Conservation (phyloP, 2,329 filamentous ascomycete genomes). For the Allantophomopsis lycopodina region DNA sequence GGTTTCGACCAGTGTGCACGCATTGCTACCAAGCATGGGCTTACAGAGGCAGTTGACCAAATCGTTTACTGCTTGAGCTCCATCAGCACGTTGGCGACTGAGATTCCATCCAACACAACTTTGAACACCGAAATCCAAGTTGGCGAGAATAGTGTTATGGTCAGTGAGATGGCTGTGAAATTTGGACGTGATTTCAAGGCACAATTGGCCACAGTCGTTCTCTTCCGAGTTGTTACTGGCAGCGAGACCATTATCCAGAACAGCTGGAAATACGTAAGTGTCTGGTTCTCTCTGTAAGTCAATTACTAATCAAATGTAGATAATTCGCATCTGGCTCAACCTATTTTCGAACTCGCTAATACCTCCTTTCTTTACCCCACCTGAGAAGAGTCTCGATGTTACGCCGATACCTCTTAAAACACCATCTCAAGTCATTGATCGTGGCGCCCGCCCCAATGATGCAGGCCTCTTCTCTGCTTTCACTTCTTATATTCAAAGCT, state of each 20-base stretch:
- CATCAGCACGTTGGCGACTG: conserved; percentile 77
- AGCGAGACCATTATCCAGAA: conserved; percentile 65
- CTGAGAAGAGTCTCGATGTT: conserved; percentile 54
- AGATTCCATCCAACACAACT: conserved; percentile 63
- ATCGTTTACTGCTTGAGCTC: conserved; percentile 82
- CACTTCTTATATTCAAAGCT: conserved; percentile 95
- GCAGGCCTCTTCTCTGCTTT: conserved; percentile 86
- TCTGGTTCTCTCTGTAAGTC: conserved; percentile 1
- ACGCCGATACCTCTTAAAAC: conserved; percentile 78
- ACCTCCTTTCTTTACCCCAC: conserved; percentile 57
- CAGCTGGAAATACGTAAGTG: conserved; percentile 66
- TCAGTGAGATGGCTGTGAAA: conserved; percentile 92
- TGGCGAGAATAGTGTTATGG: conserved; percentile 89
- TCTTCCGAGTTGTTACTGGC: conserved; percentile 82
- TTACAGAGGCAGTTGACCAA: conserved; percentile 80
- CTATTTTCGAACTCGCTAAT: conserved; percentile 92
- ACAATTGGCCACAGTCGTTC: conserved; percentile 84
- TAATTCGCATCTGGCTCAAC: conserved; percentile 87
- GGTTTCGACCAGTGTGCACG: conserved; percentile 94
- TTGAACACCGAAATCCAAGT: conserved; percentile 94
- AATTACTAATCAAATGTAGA: conserved; percentile 35
- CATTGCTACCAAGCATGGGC: conserved; percentile 72
- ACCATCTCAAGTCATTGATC: conserved; percentile 85
- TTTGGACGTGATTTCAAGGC: conserved; percentile 89
- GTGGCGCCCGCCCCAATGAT: conserved; percentile 64